Evolutionary conservation across 148 eudicot species (phyloP), one percentile per base, ranked within the genome.

Genomic region (Limonium bicolor): DNA sequence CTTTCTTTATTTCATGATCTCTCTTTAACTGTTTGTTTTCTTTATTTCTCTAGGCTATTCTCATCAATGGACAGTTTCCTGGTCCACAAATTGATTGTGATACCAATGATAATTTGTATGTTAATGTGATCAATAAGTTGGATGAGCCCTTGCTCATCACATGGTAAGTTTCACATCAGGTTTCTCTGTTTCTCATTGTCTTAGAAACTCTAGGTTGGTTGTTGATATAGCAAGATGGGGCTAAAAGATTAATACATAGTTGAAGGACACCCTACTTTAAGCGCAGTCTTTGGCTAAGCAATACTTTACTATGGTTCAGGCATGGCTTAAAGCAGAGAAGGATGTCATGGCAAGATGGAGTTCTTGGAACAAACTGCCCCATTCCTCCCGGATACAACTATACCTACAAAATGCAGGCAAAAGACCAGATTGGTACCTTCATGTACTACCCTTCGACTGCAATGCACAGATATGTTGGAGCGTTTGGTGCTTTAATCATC

Each of bases 291-390:
- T n/a, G n/a, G n/a, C 21, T 36, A 13, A n/a, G n/a, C n/a, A 12
- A 23, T 32, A 30, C 23, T 36, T 13, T 18, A 17, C 22, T 18
- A 38, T 18, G 20, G 15, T 17, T 55, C 52, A 84, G 94, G 95
- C 68, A 71, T 32, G 94, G 94, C 10, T 5, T 83, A 35, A 71
- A 77, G 55, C 87, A 83, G 35, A 65, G 94, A 28, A 83, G 73
- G 63, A 46, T 7, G 39, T 73, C 87, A 0, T 83, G 87, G 87
- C 80, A 76, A 69, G 94, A 78, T 48, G 94, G 94, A 5, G 81
- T 78, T 14, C 68, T 76, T 19, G 94, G 94, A 46, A 83, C 94
- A 0, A 84, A 79, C 21, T 84, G 90, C 43, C 95, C 90, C 1
- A 84, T 84, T 42, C 95, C 71, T 14, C 79, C 90, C 5, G 46